Percentiles rank a stretch among this genome's conserved stretches.
These are phyloP conservation scores for Escallonia rubra DNA, from an alignment of 129 eudicot species.

Conservation along the genomic window DNA sequence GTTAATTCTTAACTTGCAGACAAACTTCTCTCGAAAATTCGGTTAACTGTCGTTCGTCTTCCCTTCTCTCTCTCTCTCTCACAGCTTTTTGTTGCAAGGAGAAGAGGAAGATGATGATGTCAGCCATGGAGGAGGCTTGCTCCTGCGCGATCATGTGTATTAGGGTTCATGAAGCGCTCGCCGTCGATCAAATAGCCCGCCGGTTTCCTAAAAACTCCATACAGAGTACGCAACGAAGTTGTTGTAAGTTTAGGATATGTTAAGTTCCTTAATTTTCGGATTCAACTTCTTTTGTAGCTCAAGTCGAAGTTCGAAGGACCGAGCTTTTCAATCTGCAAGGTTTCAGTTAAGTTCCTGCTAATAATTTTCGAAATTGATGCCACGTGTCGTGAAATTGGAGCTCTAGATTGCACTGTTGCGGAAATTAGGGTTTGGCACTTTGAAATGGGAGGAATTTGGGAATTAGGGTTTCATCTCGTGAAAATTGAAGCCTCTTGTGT, in stretches of 20 bases:
- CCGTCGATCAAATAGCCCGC: conserved; percentile 38
- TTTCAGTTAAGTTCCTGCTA: not conserved
- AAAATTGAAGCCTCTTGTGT: conserved; percentile 11
- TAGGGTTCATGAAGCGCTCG: conserved; percentile 25
- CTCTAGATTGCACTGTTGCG: too few species aligned
- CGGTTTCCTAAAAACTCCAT: conserved; percentile 38
- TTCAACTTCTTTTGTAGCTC: conserved; percentile 1
- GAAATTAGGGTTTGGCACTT: too few species aligned
- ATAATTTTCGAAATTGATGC: not conserved
- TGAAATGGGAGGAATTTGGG: conserved; percentile 1
- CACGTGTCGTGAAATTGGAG: too few species aligned
- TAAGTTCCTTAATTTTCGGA: conserved; percentile 15
- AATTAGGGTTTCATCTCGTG: conserved; percentile 9
- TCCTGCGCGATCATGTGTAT: conserved; percentile 13
- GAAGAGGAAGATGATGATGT: conserved; percentile 23
- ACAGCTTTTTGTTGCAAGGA: not conserved
- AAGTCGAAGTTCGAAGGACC: conserved; percentile 15
- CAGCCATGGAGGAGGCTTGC: conserved; percentile 24
- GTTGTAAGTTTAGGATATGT: conserved; percentile 52
- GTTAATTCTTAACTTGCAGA: too few species aligned
- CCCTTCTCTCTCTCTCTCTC: not conserved
- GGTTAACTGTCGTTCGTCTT: not conserved
- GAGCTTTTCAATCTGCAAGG: conserved; percentile 3
- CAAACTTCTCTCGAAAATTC: not conserved
- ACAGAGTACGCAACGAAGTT: conserved; percentile 48